These are phyloP conservation scores for Neoboletus subvelutipes DNA, from an alignment of 768 basidiomycete genomes.

Conservation along the genomic window DNA sequence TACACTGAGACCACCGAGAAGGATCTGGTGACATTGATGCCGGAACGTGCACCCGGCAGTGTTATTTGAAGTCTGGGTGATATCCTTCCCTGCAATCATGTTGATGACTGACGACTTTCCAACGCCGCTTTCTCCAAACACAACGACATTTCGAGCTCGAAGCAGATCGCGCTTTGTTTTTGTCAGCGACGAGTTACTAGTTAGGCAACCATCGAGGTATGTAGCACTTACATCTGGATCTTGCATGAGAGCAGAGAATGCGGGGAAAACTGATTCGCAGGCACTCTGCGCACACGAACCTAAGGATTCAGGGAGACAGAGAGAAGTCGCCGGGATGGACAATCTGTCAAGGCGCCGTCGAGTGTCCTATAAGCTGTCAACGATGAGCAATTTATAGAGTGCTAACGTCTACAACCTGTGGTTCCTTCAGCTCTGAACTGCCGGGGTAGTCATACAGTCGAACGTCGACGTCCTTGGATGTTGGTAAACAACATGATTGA, in stretches of 20 bases:
- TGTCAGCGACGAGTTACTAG: neutral
- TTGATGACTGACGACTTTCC: conserved; percentile 45
- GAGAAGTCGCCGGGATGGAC: conserved; percentile 11
- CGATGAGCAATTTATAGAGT: neutral
- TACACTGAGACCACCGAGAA: conserved; percentile 17
- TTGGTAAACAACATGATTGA: conserved; percentile 3
- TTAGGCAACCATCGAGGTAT: neutral
- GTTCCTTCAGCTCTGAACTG: neutral
- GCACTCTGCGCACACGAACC: conserved; percentile 7
- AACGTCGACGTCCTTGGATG: conserved; percentile 3
- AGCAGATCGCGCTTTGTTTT: conserved; percentile 5
- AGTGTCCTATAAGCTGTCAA: conserved; percentile 12
- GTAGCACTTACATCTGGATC: conserved; percentile 7
- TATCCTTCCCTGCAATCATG: conserved; percentile 30
- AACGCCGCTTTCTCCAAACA: conserved; percentile 42
- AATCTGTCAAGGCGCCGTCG: conserved; percentile 8
- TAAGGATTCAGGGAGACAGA: neutral
- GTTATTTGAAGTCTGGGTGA: conserved; percentile 31
- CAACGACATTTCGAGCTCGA: conserved; percentile 33
- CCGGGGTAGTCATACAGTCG: conserved; percentile 1
- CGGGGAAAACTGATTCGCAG: conserved; percentile 9
- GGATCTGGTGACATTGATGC: conserved; percentile 22
- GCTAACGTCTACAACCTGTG: neutral
- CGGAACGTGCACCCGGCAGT: conserved; percentile 38
- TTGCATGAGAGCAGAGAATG: conserved; percentile 11